These are phyloP conservation scores for Lodderomyces theae DNA, from an alignment of 1,139 yeast genomes.

Conservation along the genomic window DNA sequence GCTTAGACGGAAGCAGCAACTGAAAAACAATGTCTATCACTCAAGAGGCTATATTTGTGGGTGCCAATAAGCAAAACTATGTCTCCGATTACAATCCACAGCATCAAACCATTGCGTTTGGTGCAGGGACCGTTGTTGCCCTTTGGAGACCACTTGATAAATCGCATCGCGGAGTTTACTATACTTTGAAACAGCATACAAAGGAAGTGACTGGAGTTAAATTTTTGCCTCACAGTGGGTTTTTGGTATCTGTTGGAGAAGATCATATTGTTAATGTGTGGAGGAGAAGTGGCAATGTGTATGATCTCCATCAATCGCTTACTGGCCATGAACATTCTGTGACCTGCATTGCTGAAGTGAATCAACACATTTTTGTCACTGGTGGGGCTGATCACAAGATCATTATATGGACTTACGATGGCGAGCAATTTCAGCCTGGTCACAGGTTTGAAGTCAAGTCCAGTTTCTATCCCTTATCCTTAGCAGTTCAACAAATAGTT, in stretches of 20 bases:
- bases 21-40: background rate
- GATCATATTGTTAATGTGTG: slow-evolving; percentile 64
- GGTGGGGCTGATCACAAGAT: slow-evolving; percentile 69
- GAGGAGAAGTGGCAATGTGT: slow-evolving; percentile 29
- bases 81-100: slow-evolving; percentile 55
- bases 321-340: slow-evolving; percentile 46
- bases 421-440: slow-evolving; percentile 21
- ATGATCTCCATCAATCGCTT: slow-evolving; percentile 33
- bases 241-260: slow-evolving; percentile 61
- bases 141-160: slow-evolving; percentile 61
- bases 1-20: background rate
- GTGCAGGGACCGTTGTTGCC: slow-evolving; percentile 72
- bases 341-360: slow-evolving; percentile 43
- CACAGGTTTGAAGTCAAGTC: slow-evolving; percentile 38
- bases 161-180: slow-evolving; percentile 43
- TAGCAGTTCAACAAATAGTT: slow-evolving; percentile 50
- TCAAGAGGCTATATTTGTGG: slow-evolving; percentile 65
- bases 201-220: slow-evolving; percentile 57
- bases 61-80: slow-evolving; percentile 74
- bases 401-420: slow-evolving; percentile 45
- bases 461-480: slow-evolving; percentile 64
- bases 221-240: slow-evolving; percentile 48
- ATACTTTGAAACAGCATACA: slow-evolving; percentile 58
- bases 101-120: slow-evolving; percentile 59
- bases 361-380: slow-evolving; percentile 42